Base-by-base conservation (phyloP, 371 early-diverging fungal genomes). In the Lichtheimia corymbifera region DNA sequence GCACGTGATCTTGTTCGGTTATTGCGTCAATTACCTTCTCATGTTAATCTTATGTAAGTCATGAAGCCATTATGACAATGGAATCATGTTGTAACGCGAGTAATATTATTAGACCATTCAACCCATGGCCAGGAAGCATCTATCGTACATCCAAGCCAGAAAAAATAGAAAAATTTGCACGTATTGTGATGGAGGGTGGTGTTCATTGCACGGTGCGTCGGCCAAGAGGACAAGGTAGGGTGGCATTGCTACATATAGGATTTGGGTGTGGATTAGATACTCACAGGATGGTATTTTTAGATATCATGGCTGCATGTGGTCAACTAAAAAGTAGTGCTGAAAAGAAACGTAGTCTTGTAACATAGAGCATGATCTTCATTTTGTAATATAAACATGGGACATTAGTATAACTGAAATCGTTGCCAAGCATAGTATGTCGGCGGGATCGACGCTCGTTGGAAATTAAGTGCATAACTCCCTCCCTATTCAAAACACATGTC, bases 11-110 rank as follows among this genome's bases (percentile, higher is more conserved):
- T 95, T 14, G 86, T 82, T 0, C 66, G 78, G 17, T 62, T 93
- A 40, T 62, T 93, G 30, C 77, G 74, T 24, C 77, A 81, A 27
- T 61, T 92, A 5, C 91, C 92, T 9, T 81, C 91, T 1, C 93
- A 93, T 69, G 91, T 95, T 20, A 95, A 95, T 66, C 67, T 95
- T 44, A 93, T 95, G 85, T 83, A 82, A 79, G 74, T 50, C 18
- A 7, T 15, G 3, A 25, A 13, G 13, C 1, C 14, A n/a, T 49
- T 15, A 56, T 22, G 17, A 43, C 22, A 54, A 27, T 27, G 15
- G 17, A 22, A 30, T 14, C 35, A 5, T 18, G 20, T 50, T 50
- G 17, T 27, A 47, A 24, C 50, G 53, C 11, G 30, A 28, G 42
- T 14, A 51, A 27, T 28, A 13, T 15, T 2, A 13, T n/a, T 53